Evolutionary conservation across 2,329 filamentous ascomycete species (phyloP), one percentile per base, ranked within the genome.

Genomic region (Aspergillus costaricaensis): DNA sequence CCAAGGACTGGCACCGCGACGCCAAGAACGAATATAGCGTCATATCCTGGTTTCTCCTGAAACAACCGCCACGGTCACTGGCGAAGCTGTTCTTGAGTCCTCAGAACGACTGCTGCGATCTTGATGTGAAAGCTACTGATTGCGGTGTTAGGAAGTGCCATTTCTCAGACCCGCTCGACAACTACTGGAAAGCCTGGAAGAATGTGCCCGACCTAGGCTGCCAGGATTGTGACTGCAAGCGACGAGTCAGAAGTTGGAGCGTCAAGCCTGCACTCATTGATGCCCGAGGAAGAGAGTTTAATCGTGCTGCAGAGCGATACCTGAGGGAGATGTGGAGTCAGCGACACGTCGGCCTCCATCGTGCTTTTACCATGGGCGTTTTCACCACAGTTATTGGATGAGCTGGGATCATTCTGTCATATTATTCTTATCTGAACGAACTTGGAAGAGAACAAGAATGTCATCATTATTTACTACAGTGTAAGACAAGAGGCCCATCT

Each of bases 281-380:
- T 58, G 67, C 65, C 39, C 66, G 64, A 38, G 70, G 70, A 8
- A 50, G 66, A 12, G 67, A 68, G 47, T 67, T 63, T 14, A 66
- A 71, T 39, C 65, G 66, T 25, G 62, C 62, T n/a, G 70, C 69
- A 14, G 65, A 70, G 55, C 60, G 65, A 27, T 72, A 70, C 62
- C 61, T 72, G 25, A 68, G 64, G 36, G 68, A 72, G 57, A 71
- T 69, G 67, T 71, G 70, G 62, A 66, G 64, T 49, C 65, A 72
- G 57, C 59, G 70, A 59, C 59, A 66, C 68, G 59, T 64, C 50
- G 62, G 67, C n/a, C 58, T 68, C 17, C 66, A 68, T 56, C 67
- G 59, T 21, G 61, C 65, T 12, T 67, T 67, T 36, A 66, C 63
- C 17, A 58, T 65, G 55, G 66, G 66, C 5, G 57, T 63, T 55